These are phyloP conservation scores for Thermochaetoides thermophila DNA, from an alignment of 495 filamentous ascomycete species.

Conservation along the genomic window DNA sequence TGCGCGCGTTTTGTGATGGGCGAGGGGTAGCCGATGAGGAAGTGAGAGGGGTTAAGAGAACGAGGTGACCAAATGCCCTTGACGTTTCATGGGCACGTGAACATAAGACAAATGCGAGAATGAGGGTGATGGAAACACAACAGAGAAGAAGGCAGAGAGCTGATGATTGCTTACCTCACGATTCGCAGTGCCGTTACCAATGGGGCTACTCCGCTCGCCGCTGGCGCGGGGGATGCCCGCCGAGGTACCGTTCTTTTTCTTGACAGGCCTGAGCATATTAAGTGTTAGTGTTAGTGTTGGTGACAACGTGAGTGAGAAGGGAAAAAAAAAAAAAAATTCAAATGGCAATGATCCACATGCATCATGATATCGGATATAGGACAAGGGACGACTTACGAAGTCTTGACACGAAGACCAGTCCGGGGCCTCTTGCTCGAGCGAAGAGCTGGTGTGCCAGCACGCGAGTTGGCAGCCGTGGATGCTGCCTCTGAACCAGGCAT, in stretches of 20 bases:
- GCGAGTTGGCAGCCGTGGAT: conserved; percentile 33
- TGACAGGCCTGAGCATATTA: conserved; percentile 30
- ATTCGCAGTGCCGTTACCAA: conserved; percentile 24
- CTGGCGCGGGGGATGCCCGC: conserved; percentile 36
- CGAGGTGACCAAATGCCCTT: neutral
- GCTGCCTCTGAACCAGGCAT: conserved; percentile 24
- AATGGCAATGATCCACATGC: neutral
- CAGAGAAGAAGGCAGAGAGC: conserved; percentile 4
- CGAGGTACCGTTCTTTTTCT: conserved; percentile 35
- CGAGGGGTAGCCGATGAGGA: conserved; percentile 1
- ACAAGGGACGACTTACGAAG: conserved; percentile 49
- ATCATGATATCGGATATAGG: too few species aligned
- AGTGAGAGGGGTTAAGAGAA: too few species aligned
- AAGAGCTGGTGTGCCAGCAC: conserved; percentile 40
- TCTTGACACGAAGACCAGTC: conserved; percentile 48
- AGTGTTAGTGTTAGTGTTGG: too few species aligned
- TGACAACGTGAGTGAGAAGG: conserved; percentile 1
- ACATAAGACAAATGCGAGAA: neutral
- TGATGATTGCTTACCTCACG: conserved; percentile 29
- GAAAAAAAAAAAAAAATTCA: conserved; percentile 2
- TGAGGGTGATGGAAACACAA: conserved; percentile 1
- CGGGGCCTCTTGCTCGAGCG: conserved; percentile 40
- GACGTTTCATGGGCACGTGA: too few species aligned
- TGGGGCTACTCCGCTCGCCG: conserved; percentile 35
- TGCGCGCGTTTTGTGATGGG: conserved; percentile 1